Percentiles rank a stretch among this genome's conserved stretches.
Evolutionary conservation across 2,329 filamentous ascomycete species (phyloP).

Genomic region (Alternaria novae-zelandiae): DNA sequence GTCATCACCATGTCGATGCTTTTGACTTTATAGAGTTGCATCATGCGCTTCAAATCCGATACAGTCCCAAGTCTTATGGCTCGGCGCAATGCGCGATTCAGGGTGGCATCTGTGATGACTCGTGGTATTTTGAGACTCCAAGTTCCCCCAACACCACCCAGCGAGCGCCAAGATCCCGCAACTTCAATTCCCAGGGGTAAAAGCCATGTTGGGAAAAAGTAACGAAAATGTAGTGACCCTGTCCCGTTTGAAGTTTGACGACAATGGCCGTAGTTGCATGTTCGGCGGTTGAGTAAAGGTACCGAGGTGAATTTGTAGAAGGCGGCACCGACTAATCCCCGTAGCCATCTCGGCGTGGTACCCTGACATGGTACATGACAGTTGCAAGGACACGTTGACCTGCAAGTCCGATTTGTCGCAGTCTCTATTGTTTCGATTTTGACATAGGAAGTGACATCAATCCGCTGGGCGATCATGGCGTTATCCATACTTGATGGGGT

Average conservation of each 20-base stretch:
- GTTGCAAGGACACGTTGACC: neutral
- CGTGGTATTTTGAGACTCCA: neutral
- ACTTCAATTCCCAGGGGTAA: neutral
- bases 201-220: neutral
- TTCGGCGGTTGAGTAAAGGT: neutral
- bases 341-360: neutral
- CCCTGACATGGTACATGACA: neutral
- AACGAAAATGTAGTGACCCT: neutral
- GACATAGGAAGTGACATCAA: neutral
- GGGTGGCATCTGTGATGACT: too few relatives aligned
- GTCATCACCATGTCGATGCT: too few relatives aligned
- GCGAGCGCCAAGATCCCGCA: neutral
- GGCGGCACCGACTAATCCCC: neutral
- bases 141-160: neutral
- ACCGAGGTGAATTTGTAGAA: neutral
- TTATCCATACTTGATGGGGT: neutral
- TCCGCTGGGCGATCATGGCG: neutral
- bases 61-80: too few relatives aligned
- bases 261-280: neutral
- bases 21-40: too few relatives aligned
- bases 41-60: too few relatives aligned
- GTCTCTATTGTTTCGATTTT: neutral
- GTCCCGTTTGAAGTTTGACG: rapidly evolving
- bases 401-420: neutral
- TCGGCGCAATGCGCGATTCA: too few relatives aligned